Evolutionary conservation across 2,329 filamentous ascomycete genomes (phyloP).

Genomic region (Fusarium chaquense): DNA sequence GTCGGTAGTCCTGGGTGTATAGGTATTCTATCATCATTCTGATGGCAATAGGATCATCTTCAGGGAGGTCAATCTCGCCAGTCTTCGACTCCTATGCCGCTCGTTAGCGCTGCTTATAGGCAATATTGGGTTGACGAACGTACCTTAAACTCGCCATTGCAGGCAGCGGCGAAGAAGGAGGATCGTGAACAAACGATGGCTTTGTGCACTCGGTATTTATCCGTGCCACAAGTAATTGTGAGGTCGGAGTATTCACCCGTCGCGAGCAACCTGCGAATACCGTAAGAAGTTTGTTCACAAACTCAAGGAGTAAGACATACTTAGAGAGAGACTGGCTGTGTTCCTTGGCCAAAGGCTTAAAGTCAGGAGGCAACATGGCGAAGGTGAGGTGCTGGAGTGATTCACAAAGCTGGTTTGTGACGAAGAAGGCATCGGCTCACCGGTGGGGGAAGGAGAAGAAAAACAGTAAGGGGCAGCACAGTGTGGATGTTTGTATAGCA

Average conservation of each 20-base stretch:
- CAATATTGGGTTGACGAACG: not conserved
- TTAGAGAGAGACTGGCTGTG: not conserved
- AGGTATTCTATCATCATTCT: conserved; percentile 20
- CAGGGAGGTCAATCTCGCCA: conserved; percentile 2
- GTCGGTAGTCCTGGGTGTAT: conserved; percentile 5
- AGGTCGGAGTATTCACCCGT: not conserved
- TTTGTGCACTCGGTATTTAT: not conserved
- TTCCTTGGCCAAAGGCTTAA: not conserved
- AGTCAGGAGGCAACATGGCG: not conserved
- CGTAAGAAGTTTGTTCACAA: rapidly evolving
- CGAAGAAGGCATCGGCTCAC: not conserved
- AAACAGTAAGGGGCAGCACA: too few species aligned
- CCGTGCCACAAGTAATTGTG: rapidly evolving
- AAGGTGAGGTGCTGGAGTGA: not conserved
- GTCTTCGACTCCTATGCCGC: conserved; percentile 2
- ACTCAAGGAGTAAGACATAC: not conserved
- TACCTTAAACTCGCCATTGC: not conserved
- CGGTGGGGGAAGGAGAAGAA: not conserved
- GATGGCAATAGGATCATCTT: conserved; percentile 10
- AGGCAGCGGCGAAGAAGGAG: not conserved
- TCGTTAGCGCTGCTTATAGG: not conserved
- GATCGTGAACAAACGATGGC: not conserved
- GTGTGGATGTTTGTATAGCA: not conserved
- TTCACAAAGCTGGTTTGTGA: not conserved
- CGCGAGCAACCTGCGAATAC: not conserved